phyloP scores from a whole-genome alignment of 768 basidiomycete species.

The Sistotremastrum suecicum region DNA sequence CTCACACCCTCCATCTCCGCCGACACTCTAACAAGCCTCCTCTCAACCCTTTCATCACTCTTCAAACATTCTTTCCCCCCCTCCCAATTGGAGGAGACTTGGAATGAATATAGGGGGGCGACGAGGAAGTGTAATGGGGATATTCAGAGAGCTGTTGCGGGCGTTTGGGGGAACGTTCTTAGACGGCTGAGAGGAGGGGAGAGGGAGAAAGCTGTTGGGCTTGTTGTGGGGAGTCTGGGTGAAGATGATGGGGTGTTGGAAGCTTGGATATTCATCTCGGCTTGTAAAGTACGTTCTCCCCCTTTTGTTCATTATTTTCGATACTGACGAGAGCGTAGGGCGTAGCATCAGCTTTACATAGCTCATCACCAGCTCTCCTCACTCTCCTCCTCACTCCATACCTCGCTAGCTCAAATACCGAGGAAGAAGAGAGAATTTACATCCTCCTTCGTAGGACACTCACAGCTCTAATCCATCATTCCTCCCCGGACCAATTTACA shows the following conservation, averaged over 20 bases:
- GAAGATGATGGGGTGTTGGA: slow-evolving; percentile 26
- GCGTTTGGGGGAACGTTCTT: slow-evolving; percentile 75
- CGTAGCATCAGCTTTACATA: slow-evolving; percentile 74
- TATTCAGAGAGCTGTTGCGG: slow-evolving; percentile 63
- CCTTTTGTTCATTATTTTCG: background rate
- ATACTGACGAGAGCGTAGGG: slow-evolving; percentile 28
- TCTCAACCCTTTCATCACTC: slow-evolving; percentile 52
- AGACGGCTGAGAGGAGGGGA: slow-evolving; percentile 52
- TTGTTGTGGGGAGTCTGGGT: slow-evolving; percentile 44
- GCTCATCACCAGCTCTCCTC: slow-evolving; percentile 51
- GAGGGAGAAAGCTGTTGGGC: slow-evolving; percentile 37
- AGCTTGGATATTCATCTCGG: slow-evolving; percentile 63
- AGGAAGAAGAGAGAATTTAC: slow-evolving; percentile 27
- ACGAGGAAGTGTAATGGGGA: slow-evolving; percentile 53
- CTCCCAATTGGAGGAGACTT: slow-evolving; percentile 28
- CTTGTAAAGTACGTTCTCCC: slow-evolving; percentile 49
- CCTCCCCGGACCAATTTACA: slow-evolving; percentile 54
- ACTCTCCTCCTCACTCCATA: slow-evolving; percentile 41
- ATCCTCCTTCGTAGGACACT: slow-evolving; percentile 56
- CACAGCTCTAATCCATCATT: slow-evolving; percentile 76
- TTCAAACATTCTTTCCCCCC: slow-evolving; percentile 68
- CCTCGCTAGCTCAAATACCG: slow-evolving; percentile 18
- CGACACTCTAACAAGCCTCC: slow-evolving; percentile 42
- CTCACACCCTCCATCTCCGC: slow-evolving; percentile 47
- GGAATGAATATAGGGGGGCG: slow-evolving; percentile 34